Conservation (phyloP, 2,329 filamentous ascomycete genomes). For the Colletotrichum viniferum region DNA sequence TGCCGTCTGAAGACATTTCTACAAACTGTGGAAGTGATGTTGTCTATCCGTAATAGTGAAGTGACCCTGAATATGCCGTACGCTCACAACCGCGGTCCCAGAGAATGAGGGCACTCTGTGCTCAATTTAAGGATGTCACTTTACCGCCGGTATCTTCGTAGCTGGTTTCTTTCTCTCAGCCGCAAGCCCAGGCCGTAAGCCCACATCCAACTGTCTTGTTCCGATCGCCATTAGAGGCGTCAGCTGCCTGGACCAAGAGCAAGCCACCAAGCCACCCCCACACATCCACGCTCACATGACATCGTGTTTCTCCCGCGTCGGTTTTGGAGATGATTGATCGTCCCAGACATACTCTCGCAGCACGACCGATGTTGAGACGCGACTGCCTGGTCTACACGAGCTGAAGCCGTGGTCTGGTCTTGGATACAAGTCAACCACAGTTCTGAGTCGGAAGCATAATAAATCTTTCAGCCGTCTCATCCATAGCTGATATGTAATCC, state of each 20-base stretch:
- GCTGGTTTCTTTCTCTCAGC: background rate
- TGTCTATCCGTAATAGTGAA: background rate
- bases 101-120: background rate
- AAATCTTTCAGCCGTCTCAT: background rate
- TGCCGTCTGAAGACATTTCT: background rate
- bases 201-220: background rate
- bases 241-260: background rate
- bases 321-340: background rate
- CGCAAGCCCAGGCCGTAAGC: background rate
- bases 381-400: background rate
- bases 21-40: background rate
- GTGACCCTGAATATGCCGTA: background rate
- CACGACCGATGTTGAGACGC: background rate
- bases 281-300: background rate
- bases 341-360: background rate
- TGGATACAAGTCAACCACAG: background rate
- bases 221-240: background rate
- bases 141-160: background rate
- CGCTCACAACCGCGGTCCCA: background rate
- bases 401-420: background rate
- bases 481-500: background rate
- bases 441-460: background rate
- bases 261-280: background rate
- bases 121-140: background rate
- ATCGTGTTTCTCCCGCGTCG: background rate